Evolutionary conservation across 2,329 filamentous ascomycete genomes (phyloP), one percentile per base, ranked within the genome.

Genomic region (Apiospora malaysiana): DNA sequence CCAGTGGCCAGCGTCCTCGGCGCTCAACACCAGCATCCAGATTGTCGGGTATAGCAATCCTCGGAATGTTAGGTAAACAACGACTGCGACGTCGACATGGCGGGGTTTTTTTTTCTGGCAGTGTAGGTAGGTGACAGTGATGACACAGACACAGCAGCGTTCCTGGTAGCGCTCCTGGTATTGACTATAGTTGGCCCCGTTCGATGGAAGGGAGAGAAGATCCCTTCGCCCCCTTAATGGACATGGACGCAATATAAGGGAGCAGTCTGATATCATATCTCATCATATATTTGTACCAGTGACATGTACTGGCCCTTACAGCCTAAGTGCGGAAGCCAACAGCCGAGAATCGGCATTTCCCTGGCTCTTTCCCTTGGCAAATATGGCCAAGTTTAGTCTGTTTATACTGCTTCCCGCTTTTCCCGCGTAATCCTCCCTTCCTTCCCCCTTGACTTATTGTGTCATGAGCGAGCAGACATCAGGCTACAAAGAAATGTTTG

Each of bases 271-370:
- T 63, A 40, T 40, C 32, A 40, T 40, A 49, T 23, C 3, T 59
- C 5, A 32, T 32, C 12, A 16, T 59, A 12, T 37, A 4, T 37
- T n/a, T 37, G 56, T 40, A 12, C 32, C 56, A 4, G 56, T 10
- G 56, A 40, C 18, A 63, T 23, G 56, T 63, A 23, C 32, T 32
- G 56, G 6, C 32, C 56, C 32, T n/a, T 63, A 14, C 32, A 40
- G 32, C 32, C 56, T 40, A 63, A 63, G 56, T 63, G 40, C 32
- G 56, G 56, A 27, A 63, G n/a, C 32, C 32, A 63, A n/a, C 32
- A 63, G 56, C 56, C 56, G 18, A n/a, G 56, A n/a, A 18, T n/a
- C 51, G 51, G 51, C 51, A 59, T 14, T 59, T 59, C 5, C 16
- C 27, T 16, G 16, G 1, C 45, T 23, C 21, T n/a, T 32, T 37